Conservation (phyloP, 805 yeast genomes). For the Starmerella ratchasimensis region DNA sequence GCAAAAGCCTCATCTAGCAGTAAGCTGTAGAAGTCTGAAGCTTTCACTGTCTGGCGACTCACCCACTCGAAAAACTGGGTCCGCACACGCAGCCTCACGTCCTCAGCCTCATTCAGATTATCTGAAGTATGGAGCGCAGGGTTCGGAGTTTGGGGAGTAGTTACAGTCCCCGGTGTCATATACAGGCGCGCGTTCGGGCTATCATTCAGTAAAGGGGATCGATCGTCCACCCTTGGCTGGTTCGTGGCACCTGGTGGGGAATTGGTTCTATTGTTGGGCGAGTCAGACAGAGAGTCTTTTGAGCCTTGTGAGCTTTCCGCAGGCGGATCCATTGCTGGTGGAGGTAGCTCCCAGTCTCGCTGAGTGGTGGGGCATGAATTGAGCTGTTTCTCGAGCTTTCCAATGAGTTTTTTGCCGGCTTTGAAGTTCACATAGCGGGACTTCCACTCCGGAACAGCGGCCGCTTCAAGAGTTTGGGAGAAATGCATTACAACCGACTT, state of each 20-base stretch:
- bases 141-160: conserved; percentile 6
- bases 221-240: conserved; percentile 19
- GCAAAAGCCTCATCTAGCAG: conserved; percentile 48
- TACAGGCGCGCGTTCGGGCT: conserved; percentile 2
- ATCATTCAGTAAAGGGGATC: conserved; percentile 21
- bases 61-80: conserved; percentile 51
- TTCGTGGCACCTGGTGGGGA: too few species aligned
- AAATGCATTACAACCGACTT: conserved; percentile 18
- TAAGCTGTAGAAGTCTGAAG: conserved; percentile 45
- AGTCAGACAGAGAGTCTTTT: too few species aligned
- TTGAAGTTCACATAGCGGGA: conserved; percentile 31
- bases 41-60: conserved; percentile 43
- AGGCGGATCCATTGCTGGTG: conserved; percentile 7
- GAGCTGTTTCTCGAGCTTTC: conserved; percentile 16
- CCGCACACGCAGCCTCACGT: conserved; percentile 26
- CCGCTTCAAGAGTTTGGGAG: conserved; percentile 16
- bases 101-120: not conserved
- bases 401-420: conserved; percentile 41
- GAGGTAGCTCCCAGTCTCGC: conserved; percentile 9
- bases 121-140: conserved; percentile 3
- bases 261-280: too few species aligned
- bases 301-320: too few species aligned
- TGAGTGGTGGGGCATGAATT: not conserved
- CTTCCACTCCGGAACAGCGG: conserved; percentile 33
- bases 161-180: conserved; percentile 2